phyloP scores from a whole-genome alignment of 768 basidiomycete genomes.

The Russula sp. region DNA sequence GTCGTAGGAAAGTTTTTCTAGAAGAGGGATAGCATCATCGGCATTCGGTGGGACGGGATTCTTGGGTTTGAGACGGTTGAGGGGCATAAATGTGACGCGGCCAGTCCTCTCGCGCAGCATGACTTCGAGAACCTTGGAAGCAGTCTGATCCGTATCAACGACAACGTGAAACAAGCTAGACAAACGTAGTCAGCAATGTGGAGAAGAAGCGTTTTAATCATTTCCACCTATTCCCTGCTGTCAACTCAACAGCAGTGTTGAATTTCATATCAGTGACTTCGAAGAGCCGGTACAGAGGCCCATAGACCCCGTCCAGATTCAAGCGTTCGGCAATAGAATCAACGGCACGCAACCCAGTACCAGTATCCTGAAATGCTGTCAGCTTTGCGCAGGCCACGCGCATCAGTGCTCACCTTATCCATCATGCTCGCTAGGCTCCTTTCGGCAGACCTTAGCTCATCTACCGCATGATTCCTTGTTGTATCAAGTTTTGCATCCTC shows the following conservation, averaged over 20 bases:
- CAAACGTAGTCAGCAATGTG: background rate
- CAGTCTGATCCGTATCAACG: conserved; percentile 94
- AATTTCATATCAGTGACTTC: conserved; percentile 85
- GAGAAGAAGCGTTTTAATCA: conserved; percentile 11
- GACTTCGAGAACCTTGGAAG: conserved; percentile 82
- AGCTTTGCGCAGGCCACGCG: conserved; percentile 19
- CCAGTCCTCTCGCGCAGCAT: conserved; percentile 95
- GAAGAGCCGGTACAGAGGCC: conserved; percentile 91
- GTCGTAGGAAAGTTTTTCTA: conserved; percentile 81
- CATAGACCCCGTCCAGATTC: conserved; percentile 80
- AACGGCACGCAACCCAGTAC: conserved; percentile 81
- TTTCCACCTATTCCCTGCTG: conserved; percentile 86
- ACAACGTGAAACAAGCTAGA: conserved; percentile 92
- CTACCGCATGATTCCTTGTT: conserved; percentile 67
- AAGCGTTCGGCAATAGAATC: conserved; percentile 78
- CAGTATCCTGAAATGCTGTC: conserved; percentile 69
- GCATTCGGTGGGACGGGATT: conserved; percentile 62
- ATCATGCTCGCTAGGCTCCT: conserved; percentile 82
- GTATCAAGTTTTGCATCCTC: conserved; percentile 89
- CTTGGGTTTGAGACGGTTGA: conserved; percentile 89
- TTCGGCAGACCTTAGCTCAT: conserved; percentile 81
- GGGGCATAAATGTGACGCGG: conserved; percentile 96
- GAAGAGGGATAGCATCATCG: conserved; percentile 73
- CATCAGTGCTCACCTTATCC: conserved; percentile 70
- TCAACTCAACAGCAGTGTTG: conserved; percentile 90